A percentile compares a stretch with the other conserved stretches of the same genome.
Evolutionary conservation across 139 green algal species (phyloP).

Genomic region (Zygnema circumcarinatum): DNA sequence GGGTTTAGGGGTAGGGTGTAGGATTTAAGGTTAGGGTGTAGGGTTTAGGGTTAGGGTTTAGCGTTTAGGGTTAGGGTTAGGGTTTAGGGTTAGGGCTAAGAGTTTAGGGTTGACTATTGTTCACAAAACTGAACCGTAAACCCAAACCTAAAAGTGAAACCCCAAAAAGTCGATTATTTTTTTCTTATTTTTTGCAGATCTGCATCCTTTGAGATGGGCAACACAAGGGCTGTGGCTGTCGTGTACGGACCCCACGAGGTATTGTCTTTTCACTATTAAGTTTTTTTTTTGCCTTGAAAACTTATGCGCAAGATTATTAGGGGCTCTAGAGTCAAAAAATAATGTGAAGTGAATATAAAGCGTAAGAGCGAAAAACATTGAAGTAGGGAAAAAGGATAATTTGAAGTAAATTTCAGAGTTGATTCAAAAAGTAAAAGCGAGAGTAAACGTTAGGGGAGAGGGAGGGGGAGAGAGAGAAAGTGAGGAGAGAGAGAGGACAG

Average conservation of each 20-base stretch:
- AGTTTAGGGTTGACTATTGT: background rate
- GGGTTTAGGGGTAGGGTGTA: background rate
- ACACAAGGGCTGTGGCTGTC: slow-evolving; percentile 89
- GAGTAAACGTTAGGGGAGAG: no score
- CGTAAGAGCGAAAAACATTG: no score
- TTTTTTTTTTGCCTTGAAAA: background rate
- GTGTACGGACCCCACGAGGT: slow-evolving; percentile 89
- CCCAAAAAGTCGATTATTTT: background rate
- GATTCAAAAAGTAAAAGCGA: no score
- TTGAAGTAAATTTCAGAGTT: no score
- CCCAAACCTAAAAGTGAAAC: background rate
- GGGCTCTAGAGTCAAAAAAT: no score
- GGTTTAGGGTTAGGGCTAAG: background rate
- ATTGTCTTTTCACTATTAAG: background rate
- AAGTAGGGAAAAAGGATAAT: no score
- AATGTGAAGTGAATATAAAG: no score
- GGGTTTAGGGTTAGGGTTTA: background rate
- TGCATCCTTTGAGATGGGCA: slow-evolving; percentile 79
- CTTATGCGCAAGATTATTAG: no score
- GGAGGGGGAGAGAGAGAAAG: no score
- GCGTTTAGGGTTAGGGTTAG: background rate
- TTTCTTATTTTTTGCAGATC: slow-evolving; percentile 37
- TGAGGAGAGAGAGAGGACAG: no score
- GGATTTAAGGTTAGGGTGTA: background rate
- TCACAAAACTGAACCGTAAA: background rate